Base-by-base conservation (phyloP, 192 early-diverging fungal genomes). In the Entomortierella beljakovae region DNA sequence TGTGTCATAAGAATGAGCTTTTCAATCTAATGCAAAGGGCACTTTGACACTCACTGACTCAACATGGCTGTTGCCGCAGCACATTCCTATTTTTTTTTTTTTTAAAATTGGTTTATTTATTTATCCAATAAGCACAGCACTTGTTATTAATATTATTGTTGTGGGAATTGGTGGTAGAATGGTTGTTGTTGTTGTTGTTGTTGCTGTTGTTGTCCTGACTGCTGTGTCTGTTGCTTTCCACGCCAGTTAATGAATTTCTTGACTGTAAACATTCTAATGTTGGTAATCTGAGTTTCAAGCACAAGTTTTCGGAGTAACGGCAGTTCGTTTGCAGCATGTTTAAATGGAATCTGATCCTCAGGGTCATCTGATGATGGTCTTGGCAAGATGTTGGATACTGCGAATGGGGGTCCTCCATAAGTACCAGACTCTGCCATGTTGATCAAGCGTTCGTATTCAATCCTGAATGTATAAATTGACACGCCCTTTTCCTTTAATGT, bases 161-260 rank as follows among this genome's bases (percentile, higher is more conserved):
- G 54, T 20, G 6, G 7, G n/a, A 33, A 57, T 42, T 71, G 70
- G 6, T 59, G 54, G 32, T 57, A 56, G 4, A 57, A 34, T 26
- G 61, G 56, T 23, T 35, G 56, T 42, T 67, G 72, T n/a, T 54
- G 53, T 31, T 70, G 75, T 26, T 74, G 55, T 29, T 64, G 68
- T 52, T 77, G 70, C 42, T 56, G 64, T 23, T 62, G 54, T 25
- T 61, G 62, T 20, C 52, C 61, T 16, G 53, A 67, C 10, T 80
- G 81, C 3, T 58, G 52, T 18, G 43, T 32, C 11, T 59, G 25
- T 8, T 84, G 83, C 50, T 74, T 73, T 8, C 61, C 57, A 20
- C 88, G 81, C 87, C 87, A 88, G 33, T 74, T 81, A 48, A 87
- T 73, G 82, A 90, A 90, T 77, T 84, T 85, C 55, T 89, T 86